phyloP scores from a whole-genome alignment of 2,329 filamentous ascomycete species.

The Neofusicoccum sp. region DNA sequence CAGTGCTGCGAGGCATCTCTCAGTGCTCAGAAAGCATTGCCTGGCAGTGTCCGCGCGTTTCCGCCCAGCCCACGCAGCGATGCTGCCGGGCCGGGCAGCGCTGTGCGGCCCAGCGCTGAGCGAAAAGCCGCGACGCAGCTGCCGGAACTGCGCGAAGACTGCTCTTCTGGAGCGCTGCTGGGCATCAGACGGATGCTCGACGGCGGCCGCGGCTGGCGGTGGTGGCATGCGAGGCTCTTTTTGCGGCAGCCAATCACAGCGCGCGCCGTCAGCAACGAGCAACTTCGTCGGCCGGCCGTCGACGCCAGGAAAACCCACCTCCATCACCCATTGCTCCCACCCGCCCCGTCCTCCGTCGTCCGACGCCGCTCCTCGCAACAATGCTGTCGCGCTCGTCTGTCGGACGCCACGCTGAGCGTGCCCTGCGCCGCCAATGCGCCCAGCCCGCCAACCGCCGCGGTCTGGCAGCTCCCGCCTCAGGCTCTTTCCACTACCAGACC shows the following conservation, averaged over 20 bases:
- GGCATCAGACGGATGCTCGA: too few relatives aligned
- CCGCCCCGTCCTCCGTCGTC: constrained; percentile 48
- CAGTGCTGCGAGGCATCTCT: too few relatives aligned
- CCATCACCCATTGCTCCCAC: constrained; percentile 43
- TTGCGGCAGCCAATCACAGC: constrained; percentile 11
- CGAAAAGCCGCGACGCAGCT: too few relatives aligned
- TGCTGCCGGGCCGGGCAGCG: too few relatives aligned
- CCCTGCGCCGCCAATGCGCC: constrained; percentile 59
- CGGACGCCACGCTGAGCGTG: constrained; percentile 62
- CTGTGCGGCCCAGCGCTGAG: too few relatives aligned
- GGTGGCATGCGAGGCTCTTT: background rate
- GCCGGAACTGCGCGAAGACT: too few relatives aligned
- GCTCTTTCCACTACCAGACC: constrained; percentile 82
- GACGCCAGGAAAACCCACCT: constrained; percentile 38
- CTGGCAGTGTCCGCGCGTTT: too few relatives aligned
- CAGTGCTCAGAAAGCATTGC: too few relatives aligned
- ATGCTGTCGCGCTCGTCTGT: constrained; percentile 69
- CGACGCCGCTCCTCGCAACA: constrained; percentile 38
- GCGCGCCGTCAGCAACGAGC: constrained; percentile 11
- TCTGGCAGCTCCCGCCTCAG: constrained; percentile 66
- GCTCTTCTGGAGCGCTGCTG: too few relatives aligned
- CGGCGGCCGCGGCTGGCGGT: background rate
- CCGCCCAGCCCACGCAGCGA: too few relatives aligned
- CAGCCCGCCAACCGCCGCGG: constrained; percentile 56
- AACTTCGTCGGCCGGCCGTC: constrained; percentile 19